Evolutionary conservation across 805 yeast species (phyloP).

Genomic region (Komagataella pseudopastoris): DNA sequence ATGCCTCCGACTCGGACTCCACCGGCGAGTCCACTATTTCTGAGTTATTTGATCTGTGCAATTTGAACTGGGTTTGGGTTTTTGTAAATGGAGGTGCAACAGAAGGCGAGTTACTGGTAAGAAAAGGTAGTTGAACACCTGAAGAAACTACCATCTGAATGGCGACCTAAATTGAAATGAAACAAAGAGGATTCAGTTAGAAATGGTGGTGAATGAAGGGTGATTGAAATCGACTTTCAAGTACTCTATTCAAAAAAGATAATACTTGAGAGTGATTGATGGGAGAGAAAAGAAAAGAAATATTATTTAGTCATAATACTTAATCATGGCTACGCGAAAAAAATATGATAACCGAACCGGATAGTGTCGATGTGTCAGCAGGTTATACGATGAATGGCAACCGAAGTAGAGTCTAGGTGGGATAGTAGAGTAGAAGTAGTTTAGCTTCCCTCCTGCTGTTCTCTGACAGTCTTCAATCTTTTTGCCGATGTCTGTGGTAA

Average conservation of each 20-base stretch:
- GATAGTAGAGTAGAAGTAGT: too few relatives aligned
- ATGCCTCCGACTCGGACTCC: background rate
- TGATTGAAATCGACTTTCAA: background rate
- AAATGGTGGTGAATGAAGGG: background rate
- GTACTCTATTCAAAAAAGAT: background rate
- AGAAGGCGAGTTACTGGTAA: background rate
- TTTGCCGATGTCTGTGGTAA: too few relatives aligned
- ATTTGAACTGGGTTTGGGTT: background rate
- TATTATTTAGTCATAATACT: too few relatives aligned
- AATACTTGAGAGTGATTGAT: background rate
- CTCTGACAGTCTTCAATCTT: too few relatives aligned
- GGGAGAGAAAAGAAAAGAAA: background rate
- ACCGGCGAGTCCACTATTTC: background rate
- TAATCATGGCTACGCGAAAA: background rate
- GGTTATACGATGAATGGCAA: too few relatives aligned
- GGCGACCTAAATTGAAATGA: background rate
- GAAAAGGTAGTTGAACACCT: background rate
- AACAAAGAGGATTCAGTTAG: too few relatives aligned
- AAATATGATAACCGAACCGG: background rate
- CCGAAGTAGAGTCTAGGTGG: too few relatives aligned
- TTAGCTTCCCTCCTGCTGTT: too few relatives aligned
- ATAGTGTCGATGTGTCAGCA: too few relatives aligned
- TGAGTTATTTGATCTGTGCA: background rate
- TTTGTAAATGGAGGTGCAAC: background rate
- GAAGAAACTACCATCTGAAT: background rate